Evolutionary conservation across 441 rosid genomes (phyloP), one percentile per base, ranked within the genome.

Genomic region (Populus trichocarpa): DNA sequence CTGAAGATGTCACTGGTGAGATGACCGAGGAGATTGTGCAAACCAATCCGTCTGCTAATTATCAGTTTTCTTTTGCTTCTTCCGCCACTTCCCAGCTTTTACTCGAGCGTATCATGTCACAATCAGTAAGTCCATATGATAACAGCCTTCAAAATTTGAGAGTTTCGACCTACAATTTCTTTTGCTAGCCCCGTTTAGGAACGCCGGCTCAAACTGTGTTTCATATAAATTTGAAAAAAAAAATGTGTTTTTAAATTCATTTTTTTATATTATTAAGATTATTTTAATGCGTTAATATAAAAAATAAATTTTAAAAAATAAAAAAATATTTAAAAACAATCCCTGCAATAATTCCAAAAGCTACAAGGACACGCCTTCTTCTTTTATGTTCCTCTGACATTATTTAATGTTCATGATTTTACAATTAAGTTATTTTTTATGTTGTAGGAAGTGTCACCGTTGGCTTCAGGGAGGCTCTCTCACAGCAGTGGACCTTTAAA

Each of bases 101-200:
- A 72, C 98, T 96, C 22, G 99, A 96, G 57, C 98, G 97, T 72
- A 94, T 96, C 50, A 91, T 94, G 98, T 90, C 97, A 16, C 98
- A 92, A 69, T 90, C 98, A 73, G 99, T 91, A 70, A 83, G 90
- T 71, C 8, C 65, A 35, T 1, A 1, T 16, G 8, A 65, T 36
- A 23, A 22, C n/a, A 36, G 8, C 63, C 36, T 26, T 66, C 26
- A 9, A 23, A 63, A 46, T 14, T 14, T 13, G 20, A 46, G 57
- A 46, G 50, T 40, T 40, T 12, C 40, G 40, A 36, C 40, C 40
- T 36, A 2, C 11, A 2, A 36, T 36, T 36, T 36, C 40, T 36
- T 36, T 36, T 36, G 40, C 40, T 0, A 32, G 33, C 6, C 33
- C 33, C 33, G 33, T 32, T 32, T 5, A 32, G 33, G 33, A 32